A percentile compares a stretch with the other conserved stretches of the same genome.
These are phyloP conservation scores for Trypanosoma cruzi DNA, from an alignment of 208 protist genomes.

Conservation along the genomic window DNA sequence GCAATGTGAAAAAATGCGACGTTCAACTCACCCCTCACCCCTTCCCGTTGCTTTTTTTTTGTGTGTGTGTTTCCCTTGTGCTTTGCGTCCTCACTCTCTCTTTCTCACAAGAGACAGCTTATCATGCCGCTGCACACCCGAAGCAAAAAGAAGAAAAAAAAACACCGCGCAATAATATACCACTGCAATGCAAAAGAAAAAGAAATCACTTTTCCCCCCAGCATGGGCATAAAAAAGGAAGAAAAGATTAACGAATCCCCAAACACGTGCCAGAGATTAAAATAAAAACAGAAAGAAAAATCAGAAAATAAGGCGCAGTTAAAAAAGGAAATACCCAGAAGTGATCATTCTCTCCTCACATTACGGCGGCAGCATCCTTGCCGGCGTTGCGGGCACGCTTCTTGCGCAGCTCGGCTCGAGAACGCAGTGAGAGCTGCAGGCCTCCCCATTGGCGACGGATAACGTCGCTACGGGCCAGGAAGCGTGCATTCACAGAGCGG, in stretches of 20 bases:
- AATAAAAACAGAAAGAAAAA: not conserved
- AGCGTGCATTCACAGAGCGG: conserved; percentile 93
- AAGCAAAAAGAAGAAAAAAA: conserved; percentile 3
- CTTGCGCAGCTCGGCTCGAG: conserved; percentile 81
- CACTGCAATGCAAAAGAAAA: not conserved
- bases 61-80: conserved; percentile 1
- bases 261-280: not conserved
- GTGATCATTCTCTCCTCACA: conserved; percentile 6
- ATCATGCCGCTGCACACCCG: not conserved
- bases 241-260: not conserved
- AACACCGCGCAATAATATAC: not conserved
- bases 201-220: not conserved
- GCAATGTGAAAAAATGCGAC: not conserved
- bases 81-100: conserved; percentile 13
- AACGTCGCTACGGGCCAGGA: conserved; percentile 94
- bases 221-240: not conserved
- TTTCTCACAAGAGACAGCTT: not conserved
- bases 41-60: conserved; percentile 1
- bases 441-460: conserved; percentile 95
- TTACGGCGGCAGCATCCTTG: conserved; percentile 62
- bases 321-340: not conserved
- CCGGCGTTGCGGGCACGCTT: conserved; percentile 78
- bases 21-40: too few relatives aligned
- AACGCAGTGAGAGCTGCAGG: conserved; percentile 84
- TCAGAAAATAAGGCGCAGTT: too few relatives aligned